Evolutionary conservation across 2,329 filamentous ascomycete genomes (phyloP).

Genomic region (Pseudogymnoascus sp.): DNA sequence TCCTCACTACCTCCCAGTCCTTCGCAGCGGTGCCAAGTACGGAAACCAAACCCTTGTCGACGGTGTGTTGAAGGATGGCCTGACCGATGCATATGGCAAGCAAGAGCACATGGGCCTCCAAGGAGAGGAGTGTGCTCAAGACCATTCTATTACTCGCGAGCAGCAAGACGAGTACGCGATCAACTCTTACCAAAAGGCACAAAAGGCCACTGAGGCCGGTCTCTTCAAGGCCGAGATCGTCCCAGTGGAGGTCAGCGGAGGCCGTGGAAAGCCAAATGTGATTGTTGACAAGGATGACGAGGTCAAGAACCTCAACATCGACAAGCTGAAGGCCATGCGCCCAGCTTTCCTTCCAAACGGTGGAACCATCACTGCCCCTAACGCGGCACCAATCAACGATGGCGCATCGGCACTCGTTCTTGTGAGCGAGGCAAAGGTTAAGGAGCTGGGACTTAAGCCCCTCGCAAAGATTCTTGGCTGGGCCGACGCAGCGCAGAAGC

Average conservation of each 20-base stretch:
- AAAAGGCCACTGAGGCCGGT: conserved; percentile 74
- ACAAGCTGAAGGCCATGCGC: conserved; percentile 78
- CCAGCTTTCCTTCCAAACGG: conserved; percentile 71
- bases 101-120: conserved; percentile 95
- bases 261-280: conserved; percentile 80
- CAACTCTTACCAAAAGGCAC: conserved; percentile 86
- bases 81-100: conserved; percentile 85
- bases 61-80: conserved; percentile 86
- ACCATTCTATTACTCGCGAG: conserved; percentile 75
- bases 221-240: conserved; percentile 81
- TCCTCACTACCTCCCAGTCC: conserved; percentile 86
- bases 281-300: conserved; percentile 84
- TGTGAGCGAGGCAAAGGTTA: conserved; percentile 87
- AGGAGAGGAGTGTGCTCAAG: conserved; percentile 83
- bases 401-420: conserved; percentile 88
- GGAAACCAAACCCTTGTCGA: conserved; percentile 85
- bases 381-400: conserved; percentile 93
- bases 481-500: conserved; percentile 87
- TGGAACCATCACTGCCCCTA: conserved; percentile 91
- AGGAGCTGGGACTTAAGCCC: conserved; percentile 84
- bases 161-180: conserved; percentile 95
- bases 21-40: conserved; percentile 87
- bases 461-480: conserved; percentile 95
- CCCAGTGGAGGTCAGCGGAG: conserved; percentile 79
- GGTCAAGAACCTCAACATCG: conserved; percentile 84